Evolutionary conservation across 352 stramenopile genomes (phyloP), one percentile per base, ranked within the genome.

Genomic region (Phytophthora megakarya): DNA sequence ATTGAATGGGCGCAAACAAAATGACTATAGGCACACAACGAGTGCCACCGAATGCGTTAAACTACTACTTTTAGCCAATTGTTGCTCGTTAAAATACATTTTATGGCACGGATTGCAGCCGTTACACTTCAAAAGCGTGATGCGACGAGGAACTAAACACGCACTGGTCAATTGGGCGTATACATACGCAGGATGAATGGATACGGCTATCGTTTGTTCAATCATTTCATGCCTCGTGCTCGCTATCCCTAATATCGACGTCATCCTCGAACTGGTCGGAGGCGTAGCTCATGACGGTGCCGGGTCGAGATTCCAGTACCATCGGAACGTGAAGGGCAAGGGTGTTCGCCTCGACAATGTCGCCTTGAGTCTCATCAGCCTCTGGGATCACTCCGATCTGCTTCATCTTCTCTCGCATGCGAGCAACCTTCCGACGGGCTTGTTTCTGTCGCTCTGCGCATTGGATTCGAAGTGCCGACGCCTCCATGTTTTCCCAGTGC

Each of bases 211-310:
- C 35, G 22, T 33, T 55, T 45, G 32, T 21, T 55, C 33, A 45
- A 45, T 32, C 32, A 23, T 35, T 35, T 45, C 16, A 22, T 21
- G 8, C 12, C 19, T 47, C 65, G 50, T 67, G 37, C 39, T 68
- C 43, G 18, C 39, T 35, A 35, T 37, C 35, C 10, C 32, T 38
- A n/a, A 11, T 81, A 69, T 64, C 44, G 23, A 76, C 65, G 21
- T 88, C 81, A 28, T 88, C 72, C 43, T 90, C 81, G 32, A 90
- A 90, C 56, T 83, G 70, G 33, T 90, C 78, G 6, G 75, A 85
- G 13, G 67, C 65, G 55, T 90, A 86, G 49, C 77, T 88, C 76
- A 78, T 76, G 65, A 73, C 75, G 13, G 80, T 90, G 47, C 81
- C 76, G 0, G 80, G 80, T 9, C 80, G 53, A 11, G 45, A 56